These are phyloP conservation scores for Clonostachys chloroleuca DNA, from an alignment of 2,329 filamentous ascomycete species.

Conservation along the genomic window DNA sequence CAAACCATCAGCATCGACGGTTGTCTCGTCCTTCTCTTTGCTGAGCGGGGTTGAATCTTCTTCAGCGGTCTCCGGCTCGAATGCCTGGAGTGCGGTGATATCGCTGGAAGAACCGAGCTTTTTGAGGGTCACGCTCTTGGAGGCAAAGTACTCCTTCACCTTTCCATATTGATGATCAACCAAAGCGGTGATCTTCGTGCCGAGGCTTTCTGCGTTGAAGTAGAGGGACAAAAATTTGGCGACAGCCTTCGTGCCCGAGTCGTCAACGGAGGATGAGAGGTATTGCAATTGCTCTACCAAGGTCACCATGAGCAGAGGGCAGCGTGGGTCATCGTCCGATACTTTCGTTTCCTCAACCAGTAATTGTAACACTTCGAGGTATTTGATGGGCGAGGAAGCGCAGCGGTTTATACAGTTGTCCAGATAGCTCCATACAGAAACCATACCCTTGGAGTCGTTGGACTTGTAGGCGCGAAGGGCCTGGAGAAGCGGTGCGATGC, in stretches of 20 bases:
- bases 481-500: slow-evolving; percentile 41
- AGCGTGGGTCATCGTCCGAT: slow-evolving; percentile 8
- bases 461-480: slow-evolving; percentile 15
- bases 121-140: slow-evolving; percentile 11
- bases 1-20: slow-evolving; percentile 37
- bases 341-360: slow-evolving; percentile 16
- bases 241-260: slow-evolving; percentile 37
- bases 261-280: slow-evolving; percentile 44
- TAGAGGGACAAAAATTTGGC: slow-evolving; percentile 55
- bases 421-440: slow-evolving; percentile 62
- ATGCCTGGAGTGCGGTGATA: slow-evolving; percentile 7
- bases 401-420: slow-evolving; percentile 80
- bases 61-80: neutral
- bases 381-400: slow-evolving; percentile 73
- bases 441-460: slow-evolving; percentile 17
- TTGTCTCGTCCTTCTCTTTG: slow-evolving; percentile 3
- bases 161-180: slow-evolving; percentile 20
- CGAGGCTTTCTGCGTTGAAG: slow-evolving; percentile 47
- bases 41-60: neutral
- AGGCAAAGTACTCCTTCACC: slow-evolving; percentile 21
- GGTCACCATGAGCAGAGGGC: slow-evolving; percentile 63
- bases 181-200: slow-evolving; percentile 33
- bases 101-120: slow-evolving; percentile 10
- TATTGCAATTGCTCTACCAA: slow-evolving; percentile 78
- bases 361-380: slow-evolving; percentile 60